Base-by-base conservation (phyloP, 257 asterid genomes). In the Linderniella brevidens region DNA sequence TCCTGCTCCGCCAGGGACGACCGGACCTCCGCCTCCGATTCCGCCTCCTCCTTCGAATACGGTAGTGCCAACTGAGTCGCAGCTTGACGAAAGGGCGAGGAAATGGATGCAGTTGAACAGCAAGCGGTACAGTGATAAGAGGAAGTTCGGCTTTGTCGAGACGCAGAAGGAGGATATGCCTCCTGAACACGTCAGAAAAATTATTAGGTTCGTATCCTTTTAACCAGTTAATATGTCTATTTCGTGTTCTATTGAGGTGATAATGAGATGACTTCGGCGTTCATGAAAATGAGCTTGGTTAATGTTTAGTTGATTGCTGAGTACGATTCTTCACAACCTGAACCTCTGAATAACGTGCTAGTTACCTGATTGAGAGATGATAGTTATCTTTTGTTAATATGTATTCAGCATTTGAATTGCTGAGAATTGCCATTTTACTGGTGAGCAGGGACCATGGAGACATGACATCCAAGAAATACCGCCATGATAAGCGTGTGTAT, bases 121-220 rank as follows among this genome's bases (percentile, higher is more conserved):
- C 8, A 90, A 90, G 85, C 73, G 96, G 29, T 90, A 84, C 41
- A 77, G 97, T 11, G 97, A 83, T 56, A 90, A 90, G 58, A 16
- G 98, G 60, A 90, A 90, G 71, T 90, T 90, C 17, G 98, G 98
- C 0, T 88, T 90, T 19, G 98, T 90, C 6, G 98, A 90, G 78
- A 82, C 98, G 53, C 98, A 90, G 84, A 90, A 90, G 77, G 98
- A 90, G 69, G 98, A 90, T 59, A 90, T 90, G 98, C 98, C 98
- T 11, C 94, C 94, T 0, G 98, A 90, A 41, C 98, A 90, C 55
- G 98, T 85, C 41, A 59, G 98, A 49, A 88, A 88, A 67, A 84
- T 88, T 63, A 78, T 88, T 40, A 67, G 94, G 98, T 84, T 25
- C 32, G 32, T 25, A 3, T 25, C 32, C 32, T 25, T 25, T 25